Conservation (phyloP, 2,329 filamentous ascomycete species). For the Aureobasidium musti region DNA sequence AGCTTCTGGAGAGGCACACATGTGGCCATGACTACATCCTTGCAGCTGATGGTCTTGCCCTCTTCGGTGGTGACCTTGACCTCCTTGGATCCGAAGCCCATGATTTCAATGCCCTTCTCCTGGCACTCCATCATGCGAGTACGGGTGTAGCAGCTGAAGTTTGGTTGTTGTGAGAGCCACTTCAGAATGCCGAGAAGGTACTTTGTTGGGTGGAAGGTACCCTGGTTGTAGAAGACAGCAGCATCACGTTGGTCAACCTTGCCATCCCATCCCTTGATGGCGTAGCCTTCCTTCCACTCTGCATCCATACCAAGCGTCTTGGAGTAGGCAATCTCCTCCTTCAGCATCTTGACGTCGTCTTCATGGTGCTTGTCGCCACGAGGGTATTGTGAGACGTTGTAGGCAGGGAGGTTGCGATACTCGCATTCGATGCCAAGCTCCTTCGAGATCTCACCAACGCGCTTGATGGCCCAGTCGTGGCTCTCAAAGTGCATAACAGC, state of each 20-base stretch:
- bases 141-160: conserved; percentile 57
- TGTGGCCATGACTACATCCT: conserved; percentile 57
- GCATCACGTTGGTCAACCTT: conserved; percentile 55
- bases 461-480: conserved; percentile 57
- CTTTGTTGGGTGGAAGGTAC: conserved; percentile 60
- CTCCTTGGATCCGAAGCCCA: conserved; percentile 50
- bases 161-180: conserved; percentile 54
- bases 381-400: conserved; percentile 55
- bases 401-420: conserved; percentile 54
- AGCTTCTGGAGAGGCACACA: conserved; percentile 60
- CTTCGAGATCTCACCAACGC: conserved; percentile 54
- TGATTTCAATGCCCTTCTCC: conserved; percentile 52
- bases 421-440: conserved; percentile 59
- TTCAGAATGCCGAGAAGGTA: conserved; percentile 57
- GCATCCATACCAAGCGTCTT: conserved; percentile 49
- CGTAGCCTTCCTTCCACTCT: conserved; percentile 49
- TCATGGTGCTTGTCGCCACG: conserved; percentile 48
- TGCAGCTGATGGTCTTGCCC: conserved; percentile 52
- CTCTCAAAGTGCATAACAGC: conserved; percentile 56
- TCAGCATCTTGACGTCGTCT: conserved; percentile 50
- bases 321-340: conserved; percentile 51
- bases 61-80: conserved; percentile 52
- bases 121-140: conserved; percentile 53
- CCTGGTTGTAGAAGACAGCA: conserved; percentile 52
- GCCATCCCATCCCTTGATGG: conserved; percentile 56